phyloP scores from a whole-genome alignment of 352 stramenopile genomes.

The Globisporangium abappressorium region DNA sequence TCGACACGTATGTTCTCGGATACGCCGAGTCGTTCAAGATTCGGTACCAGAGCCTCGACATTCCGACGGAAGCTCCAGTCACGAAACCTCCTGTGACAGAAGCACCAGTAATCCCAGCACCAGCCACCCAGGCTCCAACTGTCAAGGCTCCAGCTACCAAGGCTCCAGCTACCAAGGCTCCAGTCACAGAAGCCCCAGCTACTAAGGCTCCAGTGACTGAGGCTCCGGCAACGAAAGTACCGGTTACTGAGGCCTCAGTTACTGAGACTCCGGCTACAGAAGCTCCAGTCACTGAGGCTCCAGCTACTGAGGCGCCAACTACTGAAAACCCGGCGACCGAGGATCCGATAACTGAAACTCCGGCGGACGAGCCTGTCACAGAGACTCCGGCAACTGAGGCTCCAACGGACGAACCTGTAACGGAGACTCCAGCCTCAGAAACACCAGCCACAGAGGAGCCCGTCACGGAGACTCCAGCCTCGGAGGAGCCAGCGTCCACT shows the following conservation, averaged over 20 bases:
- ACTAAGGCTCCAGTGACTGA: conserved; percentile 1
- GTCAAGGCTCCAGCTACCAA: background rate
- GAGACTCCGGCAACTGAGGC: background rate
- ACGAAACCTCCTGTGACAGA: background rate
- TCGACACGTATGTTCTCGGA: conserved; percentile 19
- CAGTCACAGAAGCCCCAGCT: background rate
- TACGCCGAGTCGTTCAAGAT: conserved; percentile 32
- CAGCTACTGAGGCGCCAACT: background rate
- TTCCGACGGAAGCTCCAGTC: conserved; percentile 14
- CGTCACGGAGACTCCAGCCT: background rate
- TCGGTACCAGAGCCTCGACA: conserved; percentile 8
- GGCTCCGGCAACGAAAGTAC: background rate
- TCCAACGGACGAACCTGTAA: background rate
- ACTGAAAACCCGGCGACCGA: background rate
- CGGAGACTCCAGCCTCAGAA: background rate
- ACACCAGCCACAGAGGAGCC: background rate
- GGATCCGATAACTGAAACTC: background rate
- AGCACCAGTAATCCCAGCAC: background rate
- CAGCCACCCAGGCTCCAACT: background rate
- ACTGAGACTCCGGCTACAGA: background rate
- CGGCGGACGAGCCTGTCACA: background rate
- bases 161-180: background rate
- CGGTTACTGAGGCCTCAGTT: background rate
- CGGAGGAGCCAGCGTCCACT: background rate
- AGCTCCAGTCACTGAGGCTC: background rate